Conservation (phyloP, 441 rosid genomes). For the Pelargonium myrrhifolium region DNA sequence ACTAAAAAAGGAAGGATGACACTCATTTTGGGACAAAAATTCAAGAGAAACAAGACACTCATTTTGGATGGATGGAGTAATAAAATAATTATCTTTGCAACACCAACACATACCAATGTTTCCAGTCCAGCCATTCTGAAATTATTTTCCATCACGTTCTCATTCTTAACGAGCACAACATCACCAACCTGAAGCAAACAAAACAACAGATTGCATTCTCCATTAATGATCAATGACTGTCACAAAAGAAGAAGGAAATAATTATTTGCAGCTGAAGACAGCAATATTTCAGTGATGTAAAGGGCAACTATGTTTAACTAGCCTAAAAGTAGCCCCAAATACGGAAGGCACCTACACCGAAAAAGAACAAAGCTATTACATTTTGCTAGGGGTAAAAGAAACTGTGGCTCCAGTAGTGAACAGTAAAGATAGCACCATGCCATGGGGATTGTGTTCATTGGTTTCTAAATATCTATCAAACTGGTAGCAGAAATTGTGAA, state of each 20-base stretch:
- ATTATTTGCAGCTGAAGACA: neutral
- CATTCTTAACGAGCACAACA: slow-evolving; percentile 72
- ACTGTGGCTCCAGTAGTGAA: neutral
- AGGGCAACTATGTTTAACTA: neutral
- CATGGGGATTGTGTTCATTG: neutral
- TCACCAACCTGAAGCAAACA: slow-evolving; percentile 62
- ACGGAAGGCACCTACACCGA: too few species aligned
- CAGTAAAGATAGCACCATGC: neutral
- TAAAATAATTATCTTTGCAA: neutral
- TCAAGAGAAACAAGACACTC: too few species aligned
- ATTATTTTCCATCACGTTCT: slow-evolving; percentile 46
- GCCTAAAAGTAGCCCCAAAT: neutral
- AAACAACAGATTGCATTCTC: neutral
- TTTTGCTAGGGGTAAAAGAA: too few species aligned
- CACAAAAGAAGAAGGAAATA: neutral
- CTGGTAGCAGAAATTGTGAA: neutral
- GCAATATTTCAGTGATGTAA: neutral
- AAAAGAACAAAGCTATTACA: too few species aligned
- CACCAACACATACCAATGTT: slow-evolving; percentile 51
- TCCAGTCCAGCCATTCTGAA: slow-evolving; percentile 69
- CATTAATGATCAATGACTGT: neutral
- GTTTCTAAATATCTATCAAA: neutral
- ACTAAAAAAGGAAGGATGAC: too few species aligned
- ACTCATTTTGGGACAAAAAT: too few species aligned
- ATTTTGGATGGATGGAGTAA: too few species aligned